These are phyloP conservation scores for Trichomonas gallinae DNA, from an alignment of 208 protist genomes.

Conservation along the genomic window DNA sequence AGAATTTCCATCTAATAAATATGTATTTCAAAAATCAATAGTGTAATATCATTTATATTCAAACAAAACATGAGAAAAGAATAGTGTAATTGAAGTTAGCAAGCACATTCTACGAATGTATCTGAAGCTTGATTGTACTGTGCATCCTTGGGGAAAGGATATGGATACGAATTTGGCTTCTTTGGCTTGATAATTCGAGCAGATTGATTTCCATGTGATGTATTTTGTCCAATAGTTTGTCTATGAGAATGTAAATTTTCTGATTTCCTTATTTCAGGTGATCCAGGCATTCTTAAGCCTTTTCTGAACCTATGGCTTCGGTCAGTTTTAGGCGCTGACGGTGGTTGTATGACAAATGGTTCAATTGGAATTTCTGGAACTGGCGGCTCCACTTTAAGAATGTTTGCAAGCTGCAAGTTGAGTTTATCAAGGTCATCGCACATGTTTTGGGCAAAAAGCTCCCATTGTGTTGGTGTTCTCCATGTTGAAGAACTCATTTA, in stretches of 20 bases:
- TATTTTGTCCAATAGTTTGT: background rate
- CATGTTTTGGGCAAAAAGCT: background rate
- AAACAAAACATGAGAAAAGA: too few relatives aligned
- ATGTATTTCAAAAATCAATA: too few relatives aligned
- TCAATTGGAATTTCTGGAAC: background rate
- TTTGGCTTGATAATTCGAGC: background rate
- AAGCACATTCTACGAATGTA: background rate
- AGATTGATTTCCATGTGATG: background rate
- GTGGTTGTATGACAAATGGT: background rate
- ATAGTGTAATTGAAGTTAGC: background rate
- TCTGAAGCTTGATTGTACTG: background rate
- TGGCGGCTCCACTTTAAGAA: background rate
- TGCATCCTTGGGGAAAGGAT: background rate
- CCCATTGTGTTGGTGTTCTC: background rate
- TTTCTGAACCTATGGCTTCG: background rate
- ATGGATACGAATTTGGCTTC: background rate
- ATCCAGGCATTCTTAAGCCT: background rate
- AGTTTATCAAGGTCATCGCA: background rate
- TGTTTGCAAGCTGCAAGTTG: background rate
- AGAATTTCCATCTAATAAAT: too few relatives aligned
- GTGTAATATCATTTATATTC: too few relatives aligned
- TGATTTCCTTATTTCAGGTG: background rate
- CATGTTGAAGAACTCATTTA: background rate
- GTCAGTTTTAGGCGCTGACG: background rate
- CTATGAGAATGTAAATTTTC: background rate